Evolutionary conservation across 805 yeast species (phyloP), one percentile per base, ranked within the genome.

Genomic region (Lachancea quebecensis): DNA sequence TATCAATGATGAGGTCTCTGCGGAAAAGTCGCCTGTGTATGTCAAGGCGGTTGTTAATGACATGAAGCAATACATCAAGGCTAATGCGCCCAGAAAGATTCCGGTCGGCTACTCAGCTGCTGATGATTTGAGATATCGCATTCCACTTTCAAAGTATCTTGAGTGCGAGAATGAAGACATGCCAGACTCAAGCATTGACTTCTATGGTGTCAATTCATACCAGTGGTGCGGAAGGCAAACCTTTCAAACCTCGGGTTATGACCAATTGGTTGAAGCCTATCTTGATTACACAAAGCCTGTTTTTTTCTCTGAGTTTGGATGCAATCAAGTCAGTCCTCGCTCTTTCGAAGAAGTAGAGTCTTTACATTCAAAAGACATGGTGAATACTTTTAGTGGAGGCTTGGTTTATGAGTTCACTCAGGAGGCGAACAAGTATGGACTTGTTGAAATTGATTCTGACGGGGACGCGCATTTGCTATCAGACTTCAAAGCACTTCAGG

Each of bases 71-170:
- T 91, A 84, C 59, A 80, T 87, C 49, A 60, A 67, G 8, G 55
- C 60, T 25, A 77, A 86, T 55, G 65, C 79, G 3, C 74, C 79
- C 1, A 73, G 99, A 45, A 57, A 58, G 11, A 77, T 91, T 14
- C 98, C 98, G 0, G 86, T 91, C 32, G 98, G 98, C 0, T 91
- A 91, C 62, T 88, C 97, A 0, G 97, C 98, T 0, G 98, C 97
- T 1, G 98, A 91, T 66, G 97, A 90, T 58, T 72, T 90, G 48
- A 66, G 72, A 42, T 90, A 77, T 64, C 72, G 98, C 56, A 75
- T 77, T 8, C 75, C 96, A 0, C 71, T 90, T 39, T 83, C 96
- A 0, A 74, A 79, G 46, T 91, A 85, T 60, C 72, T 91, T 45
- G 91, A 83, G 55, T 90, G 97, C 57, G 75, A 79, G 18, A 79